Conservation (phyloP, 441 rosid species). For the Syzygium syzygioides region DNA sequence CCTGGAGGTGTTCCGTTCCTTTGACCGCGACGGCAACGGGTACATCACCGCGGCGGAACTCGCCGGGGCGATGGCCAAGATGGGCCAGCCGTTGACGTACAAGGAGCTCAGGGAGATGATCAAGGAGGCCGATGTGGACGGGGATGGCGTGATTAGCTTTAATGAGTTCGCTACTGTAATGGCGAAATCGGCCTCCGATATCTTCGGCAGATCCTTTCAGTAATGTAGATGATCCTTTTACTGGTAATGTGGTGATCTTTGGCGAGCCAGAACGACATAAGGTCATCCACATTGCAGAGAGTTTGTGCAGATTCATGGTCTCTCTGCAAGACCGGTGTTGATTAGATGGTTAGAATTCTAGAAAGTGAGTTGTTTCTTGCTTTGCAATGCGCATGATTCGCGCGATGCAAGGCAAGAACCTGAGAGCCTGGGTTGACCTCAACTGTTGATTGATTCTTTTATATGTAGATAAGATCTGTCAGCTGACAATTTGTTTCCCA, state of each 20-base stretch:
- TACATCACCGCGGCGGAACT: constrained; percentile 60
- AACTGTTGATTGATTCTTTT: background rate
- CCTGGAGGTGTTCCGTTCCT: constrained; percentile 47
- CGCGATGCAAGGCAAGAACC: background rate
- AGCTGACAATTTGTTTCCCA: background rate
- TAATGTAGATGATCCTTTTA: background rate
- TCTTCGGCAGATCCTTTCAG: constrained; percentile 23
- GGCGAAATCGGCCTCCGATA: constrained; percentile 52
- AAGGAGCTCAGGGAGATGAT: constrained; percentile 35
- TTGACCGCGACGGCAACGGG: constrained; percentile 66
- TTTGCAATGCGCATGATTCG: background rate
- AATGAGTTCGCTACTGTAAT: constrained; percentile 47
- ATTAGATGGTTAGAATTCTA: background rate
- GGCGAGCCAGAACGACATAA: background rate
- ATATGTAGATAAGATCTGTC: background rate
- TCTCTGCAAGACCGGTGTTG: background rate
- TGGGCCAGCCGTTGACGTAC: constrained; percentile 39
- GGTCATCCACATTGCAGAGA: background rate
- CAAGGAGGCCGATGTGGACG: constrained; percentile 52
- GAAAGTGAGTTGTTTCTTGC: background rate
- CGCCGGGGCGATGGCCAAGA: constrained; percentile 64
- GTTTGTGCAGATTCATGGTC: background rate
- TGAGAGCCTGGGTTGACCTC: background rate
- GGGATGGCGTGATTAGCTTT: constrained; percentile 59
- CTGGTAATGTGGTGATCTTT: background rate